Evolutionary conservation across 2,329 filamentous ascomycete species (phyloP), one percentile per base, ranked within the genome.

Genomic region (Colletotrichum neosansevieriae): DNA sequence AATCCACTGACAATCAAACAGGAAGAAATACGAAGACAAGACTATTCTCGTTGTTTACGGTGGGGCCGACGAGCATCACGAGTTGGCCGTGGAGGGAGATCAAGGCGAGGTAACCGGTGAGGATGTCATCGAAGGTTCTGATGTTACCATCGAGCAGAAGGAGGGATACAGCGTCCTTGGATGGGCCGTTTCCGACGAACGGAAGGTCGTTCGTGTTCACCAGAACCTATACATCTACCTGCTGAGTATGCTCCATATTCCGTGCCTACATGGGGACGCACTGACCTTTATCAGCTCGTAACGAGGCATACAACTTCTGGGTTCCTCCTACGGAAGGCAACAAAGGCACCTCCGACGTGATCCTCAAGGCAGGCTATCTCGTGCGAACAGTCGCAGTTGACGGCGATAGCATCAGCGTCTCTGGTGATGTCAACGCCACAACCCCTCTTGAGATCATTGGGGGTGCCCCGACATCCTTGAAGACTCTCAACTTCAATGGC

Each of bases 1-100:
- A 13, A 3, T 29, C 32, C 2, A 10, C 59, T 19, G 56, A 69
- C 6, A 5, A 29, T 49, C 4, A 0, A 1, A 10, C 34, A 71
- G 70, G 85, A 89, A 91, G 76, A 83, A 87, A 70, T 88, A 89
- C 70, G 82, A 80, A 1, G 78, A 84, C 51, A 85, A 85, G 75
- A 88, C 85, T 15, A 83, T 87, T 0, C 76, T 91, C 1, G 78
- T 91, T 2, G 79, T 92, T 2, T 91, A 91, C 70, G 87, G 86
- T 15, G 88, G 85, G 2, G 79, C 84, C 3, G 83, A 82, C 12
- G 89, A 91, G 73, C 80, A 80, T 3, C 88, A 91, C 71, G 89
- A 91, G 74, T 76, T 91, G 12, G 86, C 84, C 2, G 74, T 88
- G 3, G 69, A 71, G 36, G 56, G 65, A 9, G 54, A 65, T 15